phyloP scores from a whole-genome alignment of 2,329 filamentous ascomycete genomes.

The Exophiala xenobiotica region DNA sequence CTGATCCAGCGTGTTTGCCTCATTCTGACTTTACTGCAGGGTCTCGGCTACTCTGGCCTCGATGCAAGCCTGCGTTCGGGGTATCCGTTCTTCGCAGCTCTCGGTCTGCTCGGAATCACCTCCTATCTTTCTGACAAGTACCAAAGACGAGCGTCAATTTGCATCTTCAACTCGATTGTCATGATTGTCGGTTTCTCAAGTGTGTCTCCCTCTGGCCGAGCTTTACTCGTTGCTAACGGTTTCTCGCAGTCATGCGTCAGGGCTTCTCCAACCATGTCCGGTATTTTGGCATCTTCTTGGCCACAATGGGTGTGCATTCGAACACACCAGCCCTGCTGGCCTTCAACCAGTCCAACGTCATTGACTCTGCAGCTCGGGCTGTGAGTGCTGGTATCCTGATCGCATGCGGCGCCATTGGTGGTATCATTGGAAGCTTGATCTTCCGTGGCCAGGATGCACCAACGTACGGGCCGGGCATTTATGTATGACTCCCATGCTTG shows the following conservation, averaged over 20 bases:
- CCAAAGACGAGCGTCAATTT: constrained; percentile 4
- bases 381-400: constrained; percentile 61
- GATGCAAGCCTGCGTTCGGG: constrained; percentile 12
- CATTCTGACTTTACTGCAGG: neutral
- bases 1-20: neutral
- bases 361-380: constrained; percentile 31
- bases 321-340: constrained; percentile 36
- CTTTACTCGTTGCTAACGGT: neutral
- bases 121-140: constrained; percentile 9
- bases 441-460: constrained; percentile 54
- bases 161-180: constrained; percentile 11
- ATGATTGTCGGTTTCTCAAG: constrained; percentile 16
- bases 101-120: constrained; percentile 9
- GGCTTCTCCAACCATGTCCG: constrained; percentile 10
- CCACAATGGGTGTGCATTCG: constrained; percentile 13
- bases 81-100: constrained; percentile 13
- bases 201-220: neutral
- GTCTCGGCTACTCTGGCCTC: constrained; percentile 12
- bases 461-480: constrained; percentile 36
- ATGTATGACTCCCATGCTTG: too few species aligned
- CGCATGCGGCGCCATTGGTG: constrained; percentile 62
- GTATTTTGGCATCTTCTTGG: constrained; percentile 17
- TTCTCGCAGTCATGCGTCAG: constrained; percentile 8
- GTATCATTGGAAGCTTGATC: constrained; percentile 71
- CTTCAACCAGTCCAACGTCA: constrained; percentile 36